Percentiles rank a stretch among this genome's conserved stretches.
Conservation (phyloP, 1,284 basidiomycete species). For the Boletus sp. region DNA sequence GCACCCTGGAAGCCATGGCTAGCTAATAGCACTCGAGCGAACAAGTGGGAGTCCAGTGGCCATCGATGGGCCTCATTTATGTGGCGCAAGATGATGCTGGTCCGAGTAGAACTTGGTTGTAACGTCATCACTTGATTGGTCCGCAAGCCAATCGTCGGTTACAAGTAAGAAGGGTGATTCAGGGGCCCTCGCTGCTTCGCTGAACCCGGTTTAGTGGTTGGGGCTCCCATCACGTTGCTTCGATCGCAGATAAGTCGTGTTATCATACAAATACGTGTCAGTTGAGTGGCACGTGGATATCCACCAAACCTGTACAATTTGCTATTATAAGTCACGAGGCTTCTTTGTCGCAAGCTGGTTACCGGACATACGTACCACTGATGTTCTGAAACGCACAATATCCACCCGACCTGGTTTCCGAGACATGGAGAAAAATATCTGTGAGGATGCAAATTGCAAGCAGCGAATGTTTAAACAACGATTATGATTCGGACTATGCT, state of each 20-base stretch:
- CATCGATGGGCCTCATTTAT: slow-evolving; percentile 11
- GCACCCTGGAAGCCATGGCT: slow-evolving; percentile 7
- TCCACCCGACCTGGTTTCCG: no score
- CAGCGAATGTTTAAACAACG: no score
- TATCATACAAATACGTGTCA: not conserved
- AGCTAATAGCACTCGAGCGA: not conserved
- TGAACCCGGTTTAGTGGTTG: not conserved
- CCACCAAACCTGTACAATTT: not conserved
- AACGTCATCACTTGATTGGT: not conserved
- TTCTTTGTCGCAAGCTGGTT: not conserved
- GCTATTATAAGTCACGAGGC: not conserved
- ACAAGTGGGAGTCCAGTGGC: not conserved
- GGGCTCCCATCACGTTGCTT: not conserved
- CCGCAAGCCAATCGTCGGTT: not conserved
- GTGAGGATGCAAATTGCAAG: no score
- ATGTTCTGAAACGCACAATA: slow-evolving; percentile 4
- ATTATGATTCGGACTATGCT: no score
- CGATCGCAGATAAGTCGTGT: not conserved
- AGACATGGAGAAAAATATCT: not conserved
- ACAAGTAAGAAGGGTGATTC: not conserved
- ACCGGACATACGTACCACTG: not conserved
- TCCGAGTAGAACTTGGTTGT: not conserved
- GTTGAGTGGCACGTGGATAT: not conserved
- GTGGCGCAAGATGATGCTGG: no score
- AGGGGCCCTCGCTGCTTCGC: not conserved